Base-by-base conservation (phyloP, 78 protist genomes). In the Isochrysis galbana region DNA sequence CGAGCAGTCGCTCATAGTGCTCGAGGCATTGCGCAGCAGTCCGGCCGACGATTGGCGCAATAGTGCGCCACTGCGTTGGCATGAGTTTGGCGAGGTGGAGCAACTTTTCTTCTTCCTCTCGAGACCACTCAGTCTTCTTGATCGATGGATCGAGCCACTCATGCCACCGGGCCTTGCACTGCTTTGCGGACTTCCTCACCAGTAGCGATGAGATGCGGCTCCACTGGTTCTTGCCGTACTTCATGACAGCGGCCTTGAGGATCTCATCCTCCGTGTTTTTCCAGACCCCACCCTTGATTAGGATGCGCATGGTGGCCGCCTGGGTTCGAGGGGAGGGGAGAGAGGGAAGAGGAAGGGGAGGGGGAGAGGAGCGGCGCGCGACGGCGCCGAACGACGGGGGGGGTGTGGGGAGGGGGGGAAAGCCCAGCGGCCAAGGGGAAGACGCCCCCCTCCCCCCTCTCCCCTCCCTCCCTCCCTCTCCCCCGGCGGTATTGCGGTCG, bases 241-340 rank as follows among this genome's bases (percentile, higher is more conserved):
- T 99, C 99, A 99, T 98, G 29, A 99, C 99, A 21, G 99, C 99
- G 0, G 99, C 99, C 94, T 98, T 98, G 95, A 99, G 97, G 67
- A 99, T 96, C 92, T 99, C 99, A 96, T 99, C 99, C 90, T 94
- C 54, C 42, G 98, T 96, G 96, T 98, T 98, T 91, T 95, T 98
- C 99, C 99, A 98, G 38, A 98, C 97, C 36, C 99, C 99, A 11
- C 99, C 99, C 92, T 96, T 72, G 88, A 91, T 72, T 26, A 91
- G 42, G 74, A 80, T 80, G 29, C 88, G 88, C 88, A 80, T 80
- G 88, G 55, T 19, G 39, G 36, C 82, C 5, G 78, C n/a, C n/a
- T n/a, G n/a, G n/a, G n/a, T n/a, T n/a, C 67, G 67, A 54, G n/a
- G 67, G 67, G 67, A 11, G n/a, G 11, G n/a, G 67, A 11, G 67